These are phyloP conservation scores for Agaricus sinodeliciosus DNA, from an alignment of 768 basidiomycete species.

Conservation along the genomic window DNA sequence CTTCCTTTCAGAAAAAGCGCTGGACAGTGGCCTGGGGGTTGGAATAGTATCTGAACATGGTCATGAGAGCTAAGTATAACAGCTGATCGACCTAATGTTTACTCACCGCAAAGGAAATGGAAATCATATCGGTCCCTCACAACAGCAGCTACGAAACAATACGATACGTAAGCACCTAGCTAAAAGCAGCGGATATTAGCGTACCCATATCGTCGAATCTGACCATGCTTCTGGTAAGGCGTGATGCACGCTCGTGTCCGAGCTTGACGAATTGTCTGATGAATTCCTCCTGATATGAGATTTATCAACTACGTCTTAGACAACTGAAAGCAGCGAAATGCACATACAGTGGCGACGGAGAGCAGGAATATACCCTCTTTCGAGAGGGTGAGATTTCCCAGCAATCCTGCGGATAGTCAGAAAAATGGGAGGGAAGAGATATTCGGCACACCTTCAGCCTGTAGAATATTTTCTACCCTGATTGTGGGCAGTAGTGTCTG, in stretches of 20 bases:
- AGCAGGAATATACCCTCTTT: conserved; percentile 72
- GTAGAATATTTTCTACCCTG: conserved; percentile 69
- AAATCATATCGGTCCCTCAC: conserved; percentile 61
- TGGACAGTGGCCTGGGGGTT: conserved; percentile 46
- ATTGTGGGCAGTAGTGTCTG: conserved; percentile 60
- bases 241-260: conserved; percentile 56
- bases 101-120: conserved; percentile 61
- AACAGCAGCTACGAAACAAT: conserved; percentile 38
- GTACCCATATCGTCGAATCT: conserved; percentile 74
- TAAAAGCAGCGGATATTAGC: conserved; percentile 16
- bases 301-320: conserved; percentile 5
- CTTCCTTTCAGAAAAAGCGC: conserved; percentile 45
- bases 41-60: conserved; percentile 56
- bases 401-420: not conserved
- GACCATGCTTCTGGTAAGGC: conserved; percentile 49
- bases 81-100: not conserved
- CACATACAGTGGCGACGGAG: conserved; percentile 66
- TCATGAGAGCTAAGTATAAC: not conserved
- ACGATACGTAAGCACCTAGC: conserved; percentile 8
- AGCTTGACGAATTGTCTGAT: conserved; percentile 69
- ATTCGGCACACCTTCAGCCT: conserved; percentile 59
- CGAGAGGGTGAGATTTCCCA: conserved; percentile 56
- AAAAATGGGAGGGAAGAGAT: not conserved
- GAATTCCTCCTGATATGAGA: conserved; percentile 67
- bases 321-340: not conserved